Conservation (phyloP, 1,139 yeast genomes). For the Hansenula lynferdii region DNA sequence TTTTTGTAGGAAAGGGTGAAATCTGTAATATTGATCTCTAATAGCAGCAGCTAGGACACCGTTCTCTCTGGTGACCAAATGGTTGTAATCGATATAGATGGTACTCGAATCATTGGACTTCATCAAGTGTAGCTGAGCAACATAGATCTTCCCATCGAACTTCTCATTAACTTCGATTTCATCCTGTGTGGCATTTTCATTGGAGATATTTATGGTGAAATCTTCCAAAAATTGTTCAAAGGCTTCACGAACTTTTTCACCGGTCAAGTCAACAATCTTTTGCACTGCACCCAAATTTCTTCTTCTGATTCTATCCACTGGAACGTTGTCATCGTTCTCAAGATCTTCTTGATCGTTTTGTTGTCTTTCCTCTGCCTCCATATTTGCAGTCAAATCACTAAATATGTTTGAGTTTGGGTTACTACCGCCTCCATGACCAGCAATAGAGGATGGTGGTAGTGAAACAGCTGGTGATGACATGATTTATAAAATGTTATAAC, state of each 20-base stretch:
- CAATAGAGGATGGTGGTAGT: constrained; percentile 25
- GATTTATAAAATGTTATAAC: no score
- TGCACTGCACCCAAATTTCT: constrained; percentile 60
- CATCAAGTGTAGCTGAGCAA: constrained; percentile 82
- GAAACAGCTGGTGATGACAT: constrained; percentile 22
- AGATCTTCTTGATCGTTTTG: constrained; percentile 8
- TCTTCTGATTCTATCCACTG: constrained; percentile 19
- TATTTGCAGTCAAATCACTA: constrained; percentile 22
- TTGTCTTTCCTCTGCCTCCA: constrained; percentile 3
- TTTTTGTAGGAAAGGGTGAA: constrained; percentile 74
- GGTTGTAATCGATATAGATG: constrained; percentile 80
- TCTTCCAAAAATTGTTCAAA: constrained; percentile 82
- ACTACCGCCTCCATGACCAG: constrained; percentile 25
- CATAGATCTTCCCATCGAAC: constrained; percentile 56
- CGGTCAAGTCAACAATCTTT: constrained; percentile 88
- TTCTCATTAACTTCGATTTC: constrained; percentile 27
- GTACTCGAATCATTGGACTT: constrained; percentile 72
- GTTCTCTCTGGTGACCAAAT: constrained; percentile 68
- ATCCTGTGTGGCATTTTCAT: constrained; percentile 26
- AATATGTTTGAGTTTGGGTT: constrained; percentile 27
- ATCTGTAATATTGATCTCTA: constrained; percentile 87
- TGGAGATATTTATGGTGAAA: constrained; percentile 32
- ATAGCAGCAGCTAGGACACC: constrained; percentile 91
- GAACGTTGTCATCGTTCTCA: constrained; percentile 5
- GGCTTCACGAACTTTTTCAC: constrained; percentile 88